Conservation (phyloP, 2,329 filamentous ascomycete genomes). For the Aspergillus udagawae region DNA sequence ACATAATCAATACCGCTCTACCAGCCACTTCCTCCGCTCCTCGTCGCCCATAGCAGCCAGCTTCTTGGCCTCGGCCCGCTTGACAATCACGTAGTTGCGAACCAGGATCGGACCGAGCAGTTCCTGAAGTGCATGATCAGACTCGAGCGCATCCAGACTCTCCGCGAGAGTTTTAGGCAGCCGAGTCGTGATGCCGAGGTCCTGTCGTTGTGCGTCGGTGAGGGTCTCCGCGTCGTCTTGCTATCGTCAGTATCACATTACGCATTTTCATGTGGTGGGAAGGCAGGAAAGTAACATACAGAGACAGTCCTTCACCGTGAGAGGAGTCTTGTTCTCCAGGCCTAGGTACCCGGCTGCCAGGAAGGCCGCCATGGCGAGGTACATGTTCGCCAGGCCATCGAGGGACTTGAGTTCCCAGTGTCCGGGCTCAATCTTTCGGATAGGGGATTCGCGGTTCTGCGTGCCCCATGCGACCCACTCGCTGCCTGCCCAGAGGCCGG, state of each 20-base stretch:
- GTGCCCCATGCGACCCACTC: constrained; percentile 77
- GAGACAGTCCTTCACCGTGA: constrained; percentile 31
- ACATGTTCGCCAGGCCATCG: constrained; percentile 78
- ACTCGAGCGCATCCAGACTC: constrained; percentile 31
- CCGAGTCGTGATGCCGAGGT: constrained; percentile 33
- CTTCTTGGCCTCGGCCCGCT: constrained; percentile 30
- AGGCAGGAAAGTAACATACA: constrained; percentile 17
- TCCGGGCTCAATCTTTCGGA: constrained; percentile 61
- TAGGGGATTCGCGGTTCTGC: constrained; percentile 72
- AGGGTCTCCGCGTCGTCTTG: constrained; percentile 34
- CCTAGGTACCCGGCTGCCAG: constrained; percentile 59
- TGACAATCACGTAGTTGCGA: constrained; percentile 27
- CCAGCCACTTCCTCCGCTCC: constrained; percentile 33
- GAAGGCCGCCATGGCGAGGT: constrained; percentile 62
- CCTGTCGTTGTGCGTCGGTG: constrained; percentile 22
- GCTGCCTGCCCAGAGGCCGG: constrained; percentile 74
- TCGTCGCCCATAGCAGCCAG: constrained; percentile 29
- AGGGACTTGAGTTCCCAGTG: constrained; percentile 77
- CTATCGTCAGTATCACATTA: background rate
- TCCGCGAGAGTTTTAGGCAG: constrained; percentile 34
- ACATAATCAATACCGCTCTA: constrained; percentile 34
- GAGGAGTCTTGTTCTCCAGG: constrained; percentile 30
- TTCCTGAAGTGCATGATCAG: constrained; percentile 23
- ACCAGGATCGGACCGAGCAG: constrained; percentile 28
- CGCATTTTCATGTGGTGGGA: background rate